phyloP scores from a whole-genome alignment of 1,284 basidiomycete genomes.

The Bondarzewia mesenterica region DNA sequence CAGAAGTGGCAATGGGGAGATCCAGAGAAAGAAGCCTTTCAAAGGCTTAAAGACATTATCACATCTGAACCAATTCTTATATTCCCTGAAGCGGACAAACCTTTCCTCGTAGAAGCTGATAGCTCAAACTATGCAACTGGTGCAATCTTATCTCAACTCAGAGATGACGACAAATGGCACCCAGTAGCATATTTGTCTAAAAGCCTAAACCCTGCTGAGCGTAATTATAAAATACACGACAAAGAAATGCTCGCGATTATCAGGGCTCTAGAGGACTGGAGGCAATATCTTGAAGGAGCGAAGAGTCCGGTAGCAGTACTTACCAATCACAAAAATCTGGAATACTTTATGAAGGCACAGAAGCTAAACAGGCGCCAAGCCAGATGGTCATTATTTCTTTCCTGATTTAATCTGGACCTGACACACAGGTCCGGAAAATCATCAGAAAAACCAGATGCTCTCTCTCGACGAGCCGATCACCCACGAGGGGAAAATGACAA shows the following conservation, averaged over 20 bases:
- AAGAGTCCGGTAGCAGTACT: no score
- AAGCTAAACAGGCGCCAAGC: no score
- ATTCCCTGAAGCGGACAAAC: neutral
- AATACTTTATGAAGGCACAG: slow-evolving; percentile 16
- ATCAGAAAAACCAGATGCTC: no score
- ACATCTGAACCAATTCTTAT: neutral
- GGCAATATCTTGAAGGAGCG: slow-evolving; percentile 16
- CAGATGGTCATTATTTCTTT: no score
- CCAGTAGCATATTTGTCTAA: neutral
- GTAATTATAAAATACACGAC: slow-evolving; percentile 27
- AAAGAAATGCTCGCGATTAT: slow-evolving; percentile 28
- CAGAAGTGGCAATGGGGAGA: neutral
- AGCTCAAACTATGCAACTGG: neutral
- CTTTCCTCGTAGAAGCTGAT: neutral
- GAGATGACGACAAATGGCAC: neutral
- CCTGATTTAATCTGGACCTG: neutral
- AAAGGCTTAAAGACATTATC: neutral
- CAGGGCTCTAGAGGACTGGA: slow-evolving; percentile 12
- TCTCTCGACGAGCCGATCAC: no score
- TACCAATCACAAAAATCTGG: slow-evolving; percentile 22
- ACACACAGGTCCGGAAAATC: no score
- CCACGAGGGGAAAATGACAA: neutral
- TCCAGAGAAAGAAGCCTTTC: neutral
- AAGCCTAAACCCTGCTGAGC: neutral
- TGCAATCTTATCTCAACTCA: neutral